Evolutionary conservation across 495 filamentous ascomycete species (phyloP).

Genomic region (Aspergillus funiculosus): DNA sequence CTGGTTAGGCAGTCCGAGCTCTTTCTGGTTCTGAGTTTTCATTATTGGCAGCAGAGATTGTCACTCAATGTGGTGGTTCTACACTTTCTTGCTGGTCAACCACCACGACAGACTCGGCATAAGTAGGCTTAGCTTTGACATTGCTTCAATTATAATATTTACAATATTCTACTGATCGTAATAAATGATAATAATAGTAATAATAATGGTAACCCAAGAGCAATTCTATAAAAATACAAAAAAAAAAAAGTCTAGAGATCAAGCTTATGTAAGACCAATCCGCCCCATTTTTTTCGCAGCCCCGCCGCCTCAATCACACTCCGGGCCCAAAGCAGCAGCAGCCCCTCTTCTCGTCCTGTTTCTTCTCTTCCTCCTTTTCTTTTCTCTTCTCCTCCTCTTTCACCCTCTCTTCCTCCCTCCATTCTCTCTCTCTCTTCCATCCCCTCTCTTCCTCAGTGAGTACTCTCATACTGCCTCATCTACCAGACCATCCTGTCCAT

Average conservation of each 20-base stretch:
- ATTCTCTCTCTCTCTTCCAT: conserved; percentile 1
- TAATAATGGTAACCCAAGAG: too few species aligned
- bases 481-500: neutral
- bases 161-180: too few species aligned
- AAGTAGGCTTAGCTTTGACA: too few species aligned
- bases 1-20: too few species aligned
- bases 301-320: conserved; percentile 10
- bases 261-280: conserved; percentile 9
- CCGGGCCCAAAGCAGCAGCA: neutral
- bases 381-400: conserved; percentile 4
- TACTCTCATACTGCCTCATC: neutral
- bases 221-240: too few species aligned
- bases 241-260: neutral
- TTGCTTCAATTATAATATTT: too few species aligned
- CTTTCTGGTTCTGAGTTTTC: too few species aligned
- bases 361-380: conserved; percentile 4
- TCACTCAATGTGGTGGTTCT: too few species aligned
- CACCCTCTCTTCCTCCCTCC: conserved; percentile 12
- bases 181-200: too few species aligned
- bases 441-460: conserved; percentile 9
- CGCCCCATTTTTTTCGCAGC: conserved; percentile 10
- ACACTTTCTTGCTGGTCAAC: too few species aligned
- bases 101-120: too few species aligned
- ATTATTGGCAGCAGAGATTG: too few species aligned
- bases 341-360: conserved; percentile 8